phyloP scores from a whole-genome alignment of 2,329 filamentous ascomycete species.

The Cladosporium sp. region DNA sequence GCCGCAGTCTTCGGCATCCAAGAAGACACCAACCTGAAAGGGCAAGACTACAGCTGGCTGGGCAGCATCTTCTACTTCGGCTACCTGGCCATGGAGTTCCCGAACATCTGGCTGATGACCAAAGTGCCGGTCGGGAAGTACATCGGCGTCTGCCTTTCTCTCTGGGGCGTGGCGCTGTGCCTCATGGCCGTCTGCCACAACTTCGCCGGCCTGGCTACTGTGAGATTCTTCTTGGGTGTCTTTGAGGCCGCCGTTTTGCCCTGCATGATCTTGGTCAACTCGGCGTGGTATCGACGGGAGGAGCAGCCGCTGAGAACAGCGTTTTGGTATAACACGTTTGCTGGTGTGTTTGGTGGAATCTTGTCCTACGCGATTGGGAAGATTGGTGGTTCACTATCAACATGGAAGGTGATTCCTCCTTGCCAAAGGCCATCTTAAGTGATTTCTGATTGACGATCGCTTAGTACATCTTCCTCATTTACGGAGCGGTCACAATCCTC shows the following conservation, averaged over 20 bases:
- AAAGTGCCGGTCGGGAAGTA: constrained; percentile 53
- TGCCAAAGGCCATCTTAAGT: no score
- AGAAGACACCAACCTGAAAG: constrained; percentile 48
- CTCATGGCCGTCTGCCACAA: constrained; percentile 48
- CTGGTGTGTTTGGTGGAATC: constrained; percentile 55
- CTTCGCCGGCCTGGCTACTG: constrained; percentile 52
- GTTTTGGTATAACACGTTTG: constrained; percentile 44
- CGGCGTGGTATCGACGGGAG: constrained; percentile 63
- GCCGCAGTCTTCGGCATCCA: constrained; percentile 61
- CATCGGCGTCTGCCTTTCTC: constrained; percentile 47
- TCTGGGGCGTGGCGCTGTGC: constrained; percentile 59
- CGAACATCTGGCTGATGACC: constrained; percentile 53
- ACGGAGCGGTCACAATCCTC: constrained; percentile 30
- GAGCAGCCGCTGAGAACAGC: constrained; percentile 35
- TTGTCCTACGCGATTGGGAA: constrained; percentile 55
- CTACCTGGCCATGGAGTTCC: constrained; percentile 53
- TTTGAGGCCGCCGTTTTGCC: constrained; percentile 65
- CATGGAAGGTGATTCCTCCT: constrained; percentile 37
- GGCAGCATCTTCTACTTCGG: constrained; percentile 60
- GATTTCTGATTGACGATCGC: no score
- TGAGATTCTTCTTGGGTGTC: constrained; percentile 59
- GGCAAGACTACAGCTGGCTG: constrained; percentile 59
- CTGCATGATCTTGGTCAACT: constrained; percentile 56
- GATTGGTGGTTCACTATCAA: constrained; percentile 45
- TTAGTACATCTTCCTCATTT: constrained; percentile 53